Base-by-base conservation (phyloP, 495 filamentous ascomycete species). In the Chlorociboria aeruginascens region DNA sequence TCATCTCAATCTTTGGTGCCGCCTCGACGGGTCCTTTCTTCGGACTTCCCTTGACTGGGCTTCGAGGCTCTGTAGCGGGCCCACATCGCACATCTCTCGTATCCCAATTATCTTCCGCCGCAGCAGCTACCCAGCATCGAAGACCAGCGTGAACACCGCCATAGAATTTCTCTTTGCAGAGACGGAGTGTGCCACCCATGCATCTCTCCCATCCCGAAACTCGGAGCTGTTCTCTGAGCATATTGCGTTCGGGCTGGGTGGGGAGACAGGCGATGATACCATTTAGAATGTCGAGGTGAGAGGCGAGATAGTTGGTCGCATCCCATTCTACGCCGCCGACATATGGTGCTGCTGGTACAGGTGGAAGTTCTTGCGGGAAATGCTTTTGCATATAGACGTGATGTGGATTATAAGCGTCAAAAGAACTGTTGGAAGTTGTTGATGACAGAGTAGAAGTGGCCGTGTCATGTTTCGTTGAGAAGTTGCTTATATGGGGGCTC, bases 311-410 rank as follows among this genome's bases (percentile, higher is more conserved):
- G 64, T 90, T 95, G 8, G 92, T 96, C 8, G 92, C 89, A 62
- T 98, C 92, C 93, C 93, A 98, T 67, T 98, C 92, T 10, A 98
- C 92, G 41, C 93, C 92, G 35, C 92, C 93, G 40, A 98, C 88
- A 62, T 97, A 96, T 8, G 92, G 93, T 13, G 90, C 90, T 16
- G 93, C 89, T 10, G 92, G 88, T 6, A 96, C 86, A 0, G 90
- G 92, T 6, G 89, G 85, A 2, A 86, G 81, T 50, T 87, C 83
- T n/a, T 74, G 70, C 0, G 92, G 92, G 63, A 96, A 98, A 63
- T 95, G 81, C 9, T 75, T 72, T 42, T 75, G 65, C 58, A 76
- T 72, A 67, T 88, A 90, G 45, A 38, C 30, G 35, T 48, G 49
- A 29, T 54, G 28, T 28, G 44, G 47, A 38, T 55, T 48, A 1